These are phyloP conservation scores for Cucumis melo DNA, from an alignment of 306 rosid genomes.

Conservation along the genomic window DNA sequence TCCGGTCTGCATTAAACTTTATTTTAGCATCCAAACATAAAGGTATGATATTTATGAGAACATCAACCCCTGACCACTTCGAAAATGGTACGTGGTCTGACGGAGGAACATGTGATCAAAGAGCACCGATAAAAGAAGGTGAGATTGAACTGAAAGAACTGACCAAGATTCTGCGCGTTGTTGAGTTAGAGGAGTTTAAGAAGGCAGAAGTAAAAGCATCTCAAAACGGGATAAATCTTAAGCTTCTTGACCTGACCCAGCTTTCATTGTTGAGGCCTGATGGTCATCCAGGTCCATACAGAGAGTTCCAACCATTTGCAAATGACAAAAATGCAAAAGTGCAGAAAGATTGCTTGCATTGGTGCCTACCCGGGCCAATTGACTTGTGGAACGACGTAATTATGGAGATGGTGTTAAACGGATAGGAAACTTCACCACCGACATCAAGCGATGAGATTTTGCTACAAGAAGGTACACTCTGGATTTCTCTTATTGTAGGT, in stretches of 20 bases:
- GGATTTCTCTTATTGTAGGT: background rate
- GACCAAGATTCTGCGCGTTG: slow-evolving; percentile 32
- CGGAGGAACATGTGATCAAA: slow-evolving; percentile 75
- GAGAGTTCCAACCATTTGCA: slow-evolving; percentile 68
- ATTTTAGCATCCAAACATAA: slow-evolving; percentile 52
- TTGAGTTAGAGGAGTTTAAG: slow-evolving; percentile 60
- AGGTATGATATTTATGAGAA: slow-evolving; percentile 65
- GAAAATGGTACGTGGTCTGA: slow-evolving; percentile 91
- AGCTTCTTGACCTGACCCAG: slow-evolving; percentile 48
- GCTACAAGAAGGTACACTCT: background rate
- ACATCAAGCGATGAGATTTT: background rate
- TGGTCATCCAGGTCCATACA: slow-evolving; percentile 90
- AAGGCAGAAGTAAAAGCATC: slow-evolving; percentile 42
- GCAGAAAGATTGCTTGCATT: slow-evolving; percentile 87
- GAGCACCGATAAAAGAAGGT: slow-evolving; percentile 68
- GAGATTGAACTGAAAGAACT: slow-evolving; percentile 46
- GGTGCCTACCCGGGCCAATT: slow-evolving; percentile 98
- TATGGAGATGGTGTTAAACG: slow-evolving; percentile 65
- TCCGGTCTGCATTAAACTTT: slow-evolving; percentile 47
- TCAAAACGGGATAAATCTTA: slow-evolving; percentile 46
- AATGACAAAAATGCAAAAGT: slow-evolving; percentile 31
- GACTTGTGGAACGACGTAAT: slow-evolving; percentile 85
- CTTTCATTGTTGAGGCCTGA: slow-evolving; percentile 83
- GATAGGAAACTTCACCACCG: slow-evolving; percentile 15
- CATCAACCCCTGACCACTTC: slow-evolving; percentile 89